Base-by-base conservation (phyloP, 495 filamentous ascomycete species). In the Podospora fimiseda region DNA sequence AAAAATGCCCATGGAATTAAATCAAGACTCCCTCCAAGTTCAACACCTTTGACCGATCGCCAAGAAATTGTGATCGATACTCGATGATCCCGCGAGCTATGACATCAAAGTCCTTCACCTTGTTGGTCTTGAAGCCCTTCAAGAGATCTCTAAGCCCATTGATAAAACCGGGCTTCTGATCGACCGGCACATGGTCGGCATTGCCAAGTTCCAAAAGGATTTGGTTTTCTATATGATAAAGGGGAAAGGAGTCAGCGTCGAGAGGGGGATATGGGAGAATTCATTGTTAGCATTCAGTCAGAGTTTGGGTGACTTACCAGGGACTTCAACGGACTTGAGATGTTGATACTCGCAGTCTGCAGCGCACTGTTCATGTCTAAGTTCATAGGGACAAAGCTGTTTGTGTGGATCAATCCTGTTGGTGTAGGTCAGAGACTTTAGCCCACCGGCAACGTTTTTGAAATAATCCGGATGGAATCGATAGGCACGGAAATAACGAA, bases 361-460 rank as follows among this genome's bases (percentile, higher is more conserved):
- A 55, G 91, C 88, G 70, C 93, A 98, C 49, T 80, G 74, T 46
- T 88, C 85, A 27, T 84, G 86, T 30, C 75, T 72, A 55, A 86
- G 65, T 62, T 94, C 90, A 60, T 76, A 85, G 1, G 75, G 82
- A 66, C 93, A 97, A 16, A 97, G 51, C 44, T 77, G 78, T 55
- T 76, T 83, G 57, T 80, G 75, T 6, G 86, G 71, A 62, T 96
- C 79, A 65, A 97, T 92, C 50, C 80, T 81, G 68, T 92, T 83
- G 66, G 89, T 96, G 73, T 91, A 97, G 41, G 89, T 96, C 77
- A 94, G 74, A 56, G 94, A 97, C 67, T 83, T 84, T 65, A 89
- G 84, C 47, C 90, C 91, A 60, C 81, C 83, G 48, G 83, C 63
- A 55, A 93, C 84, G 39, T 81, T 70, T 23, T 87, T 61, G 48